Base-by-base conservation (phyloP, 2,329 filamentous ascomycete species). In the Corynespora cassiicola region DNA sequence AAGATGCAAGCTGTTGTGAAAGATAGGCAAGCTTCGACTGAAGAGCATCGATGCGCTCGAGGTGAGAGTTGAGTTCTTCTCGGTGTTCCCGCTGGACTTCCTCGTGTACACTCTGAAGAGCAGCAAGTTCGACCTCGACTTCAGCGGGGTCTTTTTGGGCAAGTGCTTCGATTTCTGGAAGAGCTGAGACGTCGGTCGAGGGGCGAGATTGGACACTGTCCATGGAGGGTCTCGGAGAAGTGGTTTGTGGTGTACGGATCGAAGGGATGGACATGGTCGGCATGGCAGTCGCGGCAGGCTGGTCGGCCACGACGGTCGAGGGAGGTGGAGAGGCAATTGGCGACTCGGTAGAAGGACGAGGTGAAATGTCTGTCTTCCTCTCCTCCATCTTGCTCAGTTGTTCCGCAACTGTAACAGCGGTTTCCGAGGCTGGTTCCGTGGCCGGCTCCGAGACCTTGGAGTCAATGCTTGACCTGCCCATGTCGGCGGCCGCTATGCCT, bases 21-120 rank as follows among this genome's bases (percentile, higher is more conserved):
- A 99, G 74, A 59, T 95, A 96, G 52, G 91, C 86, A 18, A 99
- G 73, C 63, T 99, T 97, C 6, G 90, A 84, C 65, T 97, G 89
- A 2, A 99, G 73, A 4, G 91, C 87, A 72, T 99, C 94, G 38
- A 96, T 94, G 22, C 87, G 84, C 69, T 99, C 94, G 6, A 92
- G 79, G 47, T 96, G 89, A 31, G 79, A 80, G 56, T 94, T 84
- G 25, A 90, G 79, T 63, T 97, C 94, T 54, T 94, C 88, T 41
- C 92, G 86, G 50, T 88, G 82, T 46, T 84, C 79, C 21, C 71
- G 70, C 42, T 82, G 73, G 1, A 75, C 74, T 19, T 72, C 68
- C 31, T 76, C 72, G 30, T 81, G 71, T 35, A 77, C 70, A 58
- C 75, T 60, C 56, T 73, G 74, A 45, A 82, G 64, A 27, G 74